Percentiles rank a stretch among this genome's conserved stretches.
Conservation (phyloP, 495 filamentous ascomycete species). For the Aspergillus taichungensis region DNA sequence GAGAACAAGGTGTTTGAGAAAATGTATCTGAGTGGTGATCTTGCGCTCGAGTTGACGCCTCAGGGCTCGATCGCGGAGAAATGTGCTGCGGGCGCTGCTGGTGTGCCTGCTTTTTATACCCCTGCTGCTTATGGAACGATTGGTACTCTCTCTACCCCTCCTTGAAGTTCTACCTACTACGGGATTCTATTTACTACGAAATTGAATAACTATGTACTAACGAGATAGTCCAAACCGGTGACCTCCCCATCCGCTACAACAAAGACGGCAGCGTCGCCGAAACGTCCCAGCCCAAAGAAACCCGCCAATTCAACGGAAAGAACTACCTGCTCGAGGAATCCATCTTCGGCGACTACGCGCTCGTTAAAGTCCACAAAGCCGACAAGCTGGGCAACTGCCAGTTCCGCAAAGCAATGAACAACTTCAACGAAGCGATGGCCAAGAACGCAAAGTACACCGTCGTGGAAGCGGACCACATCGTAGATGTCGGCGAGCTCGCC, state of each 20-base stretch:
- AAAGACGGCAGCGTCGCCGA: constrained; percentile 63
- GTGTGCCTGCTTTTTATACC: constrained; percentile 86
- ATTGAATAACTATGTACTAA: too few species aligned
- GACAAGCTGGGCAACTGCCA: constrained; percentile 85
- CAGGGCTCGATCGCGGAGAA: constrained; percentile 85
- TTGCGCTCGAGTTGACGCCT: constrained; percentile 77
- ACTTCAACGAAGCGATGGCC: constrained; percentile 87
- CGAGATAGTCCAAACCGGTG: constrained; percentile 60
- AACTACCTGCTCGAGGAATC: constrained; percentile 74
- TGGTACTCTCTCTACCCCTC: constrained; percentile 15
- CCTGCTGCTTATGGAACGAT: constrained; percentile 79
- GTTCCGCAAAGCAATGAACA: constrained; percentile 76
- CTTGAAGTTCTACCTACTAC: too few species aligned
- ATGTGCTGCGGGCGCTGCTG: constrained; percentile 73
- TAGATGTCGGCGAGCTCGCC: constrained; percentile 67
- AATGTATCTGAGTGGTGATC: constrained; percentile 73
- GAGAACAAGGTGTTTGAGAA: constrained; percentile 84
- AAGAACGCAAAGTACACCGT: constrained; percentile 81
- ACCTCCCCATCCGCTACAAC: constrained; percentile 75
- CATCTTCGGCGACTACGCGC: constrained; percentile 78
- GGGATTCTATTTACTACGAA: too few species aligned
- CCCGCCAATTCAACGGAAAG: constrained; percentile 76
- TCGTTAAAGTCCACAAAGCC: constrained; percentile 79
- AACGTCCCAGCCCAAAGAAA: constrained; percentile 69
- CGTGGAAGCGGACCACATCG: constrained; percentile 83